Percentiles rank a stretch among this genome's conserved stretches.
These are phyloP conservation scores for Raddia guianensis DNA, from an alignment of 176 grass and related monocot genomes.

Conservation along the genomic window DNA sequence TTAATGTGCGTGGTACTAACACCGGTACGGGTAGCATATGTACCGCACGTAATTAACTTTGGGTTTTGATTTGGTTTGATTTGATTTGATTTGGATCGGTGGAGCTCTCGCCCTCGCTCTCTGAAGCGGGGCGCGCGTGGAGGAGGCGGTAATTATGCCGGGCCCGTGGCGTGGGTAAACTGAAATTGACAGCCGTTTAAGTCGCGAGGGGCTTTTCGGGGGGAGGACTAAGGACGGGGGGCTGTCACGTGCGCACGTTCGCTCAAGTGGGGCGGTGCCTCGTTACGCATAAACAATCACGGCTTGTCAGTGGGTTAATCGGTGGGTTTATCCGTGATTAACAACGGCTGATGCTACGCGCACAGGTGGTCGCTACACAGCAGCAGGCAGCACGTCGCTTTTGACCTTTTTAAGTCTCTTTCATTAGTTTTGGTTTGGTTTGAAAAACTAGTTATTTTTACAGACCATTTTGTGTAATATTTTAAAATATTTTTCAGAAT, in stretches of 20 bases:
- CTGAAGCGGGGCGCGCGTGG: constrained; percentile 24
- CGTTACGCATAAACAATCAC: constrained; percentile 60
- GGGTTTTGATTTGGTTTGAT: not conserved
- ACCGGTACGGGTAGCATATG: not conserved
- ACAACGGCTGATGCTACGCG: constrained; percentile 24
- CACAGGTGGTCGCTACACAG: constrained; percentile 23
- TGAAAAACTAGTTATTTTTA: no score
- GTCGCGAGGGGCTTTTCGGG: constrained; percentile 29
- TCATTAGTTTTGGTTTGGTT: no score
- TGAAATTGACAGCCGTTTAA: constrained; percentile 25
- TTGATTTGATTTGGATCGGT: not conserved
- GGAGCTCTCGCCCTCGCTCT: not conserved
- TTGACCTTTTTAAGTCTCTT: not conserved
- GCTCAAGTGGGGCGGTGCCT: constrained; percentile 59
- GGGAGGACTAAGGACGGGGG: constrained; percentile 30
- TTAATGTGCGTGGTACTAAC: constrained; percentile 13
- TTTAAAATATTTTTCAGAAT: no score
- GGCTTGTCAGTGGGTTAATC: constrained; percentile 48
- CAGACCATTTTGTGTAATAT: no score
- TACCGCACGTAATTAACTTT: constrained; percentile 10
- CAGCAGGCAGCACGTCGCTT: not conserved
- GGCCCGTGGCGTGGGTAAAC: not conserved
- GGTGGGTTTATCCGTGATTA: constrained; percentile 28
- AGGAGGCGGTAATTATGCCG: constrained; percentile 35
- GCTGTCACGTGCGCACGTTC: constrained; percentile 59